Base-by-base conservation (phyloP, 139 green algal species). In the Eudorina sp. region DNA sequence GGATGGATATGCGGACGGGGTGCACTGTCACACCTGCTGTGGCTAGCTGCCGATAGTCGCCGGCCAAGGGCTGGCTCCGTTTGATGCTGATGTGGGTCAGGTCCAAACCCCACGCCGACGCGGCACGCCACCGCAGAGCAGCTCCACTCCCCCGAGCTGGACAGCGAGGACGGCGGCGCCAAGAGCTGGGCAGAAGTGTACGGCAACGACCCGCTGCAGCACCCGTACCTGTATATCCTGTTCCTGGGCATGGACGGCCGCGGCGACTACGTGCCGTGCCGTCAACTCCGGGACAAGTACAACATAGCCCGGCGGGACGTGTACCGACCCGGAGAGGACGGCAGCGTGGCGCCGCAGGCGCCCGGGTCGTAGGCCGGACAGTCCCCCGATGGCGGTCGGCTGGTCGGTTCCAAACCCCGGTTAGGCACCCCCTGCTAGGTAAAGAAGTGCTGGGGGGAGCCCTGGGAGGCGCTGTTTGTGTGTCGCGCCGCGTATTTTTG, bases 221-320 rank as follows among this genome's bases (percentile, higher is more conserved):
- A 98, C 89, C 95, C 95, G 0, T 98, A 94, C 89, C 83, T 88
- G 21, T 95, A 96, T 85, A 90, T 96, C 21, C 90, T 98, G 81
- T 98, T 98, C 86, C 89, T 98, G 40, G 96, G 96, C 0, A 73
- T 91, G 34, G 96, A 98, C 77, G 95, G 90, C 9, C 79, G 90
- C 5, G 96, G 96, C 14, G 95, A 98, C 93, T 91, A 96, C 89
- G 73, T 98, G 51, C 95, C 96, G 21, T 94, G 86, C 64, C 88
- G 92, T 36, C 90, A 95, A 76, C 89, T 97, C 43, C 88, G 95
- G 7, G 93, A 98, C 83, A 96, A 93, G 81, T 97, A 96, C 80
- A 92, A 84, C 62, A 90, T 91, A 14, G 70, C 84, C 72, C 70
- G 90, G 51, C 43, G 85, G 46, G 90, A 92, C 46, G 90, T 92